Evolutionary conservation across 768 basidiomycete genomes (phyloP).

Genomic region (Suillus alpinus): DNA sequence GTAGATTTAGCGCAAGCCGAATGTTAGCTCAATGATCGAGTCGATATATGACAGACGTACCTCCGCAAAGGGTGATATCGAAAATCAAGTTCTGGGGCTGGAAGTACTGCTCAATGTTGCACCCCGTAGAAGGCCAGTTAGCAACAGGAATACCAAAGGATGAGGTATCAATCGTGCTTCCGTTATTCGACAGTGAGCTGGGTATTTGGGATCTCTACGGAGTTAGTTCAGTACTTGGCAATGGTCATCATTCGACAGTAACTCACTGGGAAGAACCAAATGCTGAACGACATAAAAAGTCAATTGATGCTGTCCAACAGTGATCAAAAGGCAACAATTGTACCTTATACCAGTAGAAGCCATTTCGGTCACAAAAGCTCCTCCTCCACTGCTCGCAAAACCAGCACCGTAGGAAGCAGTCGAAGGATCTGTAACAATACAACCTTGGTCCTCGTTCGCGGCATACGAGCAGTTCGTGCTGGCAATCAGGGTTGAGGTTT

Average conservation of each 20-base stretch:
- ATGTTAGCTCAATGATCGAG: conserved; percentile 26
- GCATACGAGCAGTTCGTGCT: conserved; percentile 59
- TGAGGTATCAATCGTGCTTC: conserved; percentile 51
- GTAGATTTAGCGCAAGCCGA: conserved; percentile 9
- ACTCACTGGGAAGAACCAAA: conserved; percentile 32
- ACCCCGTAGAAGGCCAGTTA: conserved; percentile 61
- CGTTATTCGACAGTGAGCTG: conserved; percentile 42
- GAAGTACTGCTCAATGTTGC: conserved; percentile 53
- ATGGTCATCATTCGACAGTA: not conserved
- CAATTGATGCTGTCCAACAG: not conserved
- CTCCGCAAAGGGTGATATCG: conserved; percentile 71
- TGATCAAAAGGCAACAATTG: conserved; percentile 19
- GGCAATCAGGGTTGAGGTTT: conserved; percentile 50
- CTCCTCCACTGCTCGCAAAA: conserved; percentile 67
- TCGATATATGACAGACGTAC: conserved; percentile 30
- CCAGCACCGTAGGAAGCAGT: conserved; percentile 59
- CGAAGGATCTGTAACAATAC: conserved; percentile 55
- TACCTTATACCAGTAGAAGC: conserved; percentile 64
- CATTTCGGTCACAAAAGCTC: conserved; percentile 74
- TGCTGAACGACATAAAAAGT: conserved; percentile 12
- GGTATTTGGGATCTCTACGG: conserved; percentile 42
- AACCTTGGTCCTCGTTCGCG: conserved; percentile 61
- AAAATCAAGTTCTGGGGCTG: conserved; percentile 65
- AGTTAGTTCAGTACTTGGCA: not conserved
- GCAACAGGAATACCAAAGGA: conserved; percentile 65